Base-by-base conservation (phyloP, 495 filamentous ascomycete genomes). In the Penicillium silybi region DNA sequence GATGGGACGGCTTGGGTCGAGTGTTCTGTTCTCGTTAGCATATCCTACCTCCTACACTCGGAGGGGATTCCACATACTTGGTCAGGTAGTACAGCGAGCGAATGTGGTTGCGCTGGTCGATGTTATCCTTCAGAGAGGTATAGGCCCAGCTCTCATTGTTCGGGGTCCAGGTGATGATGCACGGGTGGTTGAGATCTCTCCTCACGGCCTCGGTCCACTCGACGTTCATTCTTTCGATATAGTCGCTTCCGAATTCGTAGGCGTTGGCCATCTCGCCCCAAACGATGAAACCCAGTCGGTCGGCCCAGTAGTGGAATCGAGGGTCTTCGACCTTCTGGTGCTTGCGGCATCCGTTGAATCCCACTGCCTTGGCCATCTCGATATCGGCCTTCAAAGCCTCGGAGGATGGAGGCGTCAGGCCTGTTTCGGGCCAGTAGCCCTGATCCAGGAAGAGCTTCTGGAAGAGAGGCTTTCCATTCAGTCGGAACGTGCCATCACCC, bases 141-240 rank as follows among this genome's bases (percentile, higher is more conserved):
- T 83, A 83, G 3, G 67, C 81, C 81, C 80, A 85, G 64, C 78
- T 81, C 61, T 85, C 80, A 52, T 85, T 85, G 23, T 77, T 71
- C 0, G 80, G 80, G 8, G 81, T 85, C 81, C 80, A 85, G 6
- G 76, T 74, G n/a, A 84, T 71, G n/a, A 85, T 61, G 22, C 71
- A 76, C 1, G 80, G 80, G 53, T 83, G 80, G 52, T 82, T 84
- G 52, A 83, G 78, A 56, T 82, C 80, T 23, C 80, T 66, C 57
- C 70, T 72, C 25, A 85, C 77, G 8, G 75, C 71, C 58, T 80
- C 79, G 1, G 63, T 60, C 80, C 81, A 85, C 58, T 85, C 81
- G 39, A 71, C 61, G 41, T 75, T 70, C 61, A 81, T 80, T 6
- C 80, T 68, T 17, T 78, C 70, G 11, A 78, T 64, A 44, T 77